A percentile compares a stretch with the other conserved stretches of the same genome.
These are phyloP conservation scores for Arthroderma sp. DNA, from an alignment of 2,329 filamentous ascomycete genomes.

Conservation along the genomic window DNA sequence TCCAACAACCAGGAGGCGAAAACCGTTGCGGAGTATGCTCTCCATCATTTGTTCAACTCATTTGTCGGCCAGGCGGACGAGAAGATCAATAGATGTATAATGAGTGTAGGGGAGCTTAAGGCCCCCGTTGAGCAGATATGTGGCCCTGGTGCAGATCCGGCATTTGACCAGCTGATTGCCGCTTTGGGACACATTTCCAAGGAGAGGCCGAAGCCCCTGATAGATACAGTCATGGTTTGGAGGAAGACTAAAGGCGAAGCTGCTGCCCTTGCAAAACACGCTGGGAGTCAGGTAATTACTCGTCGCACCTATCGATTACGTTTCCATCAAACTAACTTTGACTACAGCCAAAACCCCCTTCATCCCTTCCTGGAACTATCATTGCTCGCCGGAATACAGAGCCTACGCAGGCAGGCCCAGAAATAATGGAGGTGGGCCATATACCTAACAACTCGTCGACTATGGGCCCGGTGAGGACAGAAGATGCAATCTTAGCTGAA, in stretches of 20 bases:
- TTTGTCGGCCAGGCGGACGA: conserved; percentile 96
- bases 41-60: conserved; percentile 92
- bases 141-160: conserved; percentile 72
- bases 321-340: background rate
- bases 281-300: conserved; percentile 19
- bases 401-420: conserved; percentile 40
- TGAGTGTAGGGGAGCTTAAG: conserved; percentile 64
- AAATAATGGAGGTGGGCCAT: conserved; percentile 19
- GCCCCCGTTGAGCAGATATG: conserved; percentile 80
- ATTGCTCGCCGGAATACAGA: conserved; percentile 63
- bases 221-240: conserved; percentile 98
- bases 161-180: conserved; percentile 86
- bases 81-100: conserved; percentile 81
- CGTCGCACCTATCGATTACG: background rate
- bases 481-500: conserved; percentile 67
- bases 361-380: conserved; percentile 27
- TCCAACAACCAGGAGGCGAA: conserved; percentile 62
- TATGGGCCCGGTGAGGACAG: conserved; percentile 41
- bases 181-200: conserved; percentile 90
- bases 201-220: conserved; percentile 84
- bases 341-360: conserved; percentile 18
- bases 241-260: conserved; percentile 89
- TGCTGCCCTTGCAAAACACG: conserved; percentile 52
- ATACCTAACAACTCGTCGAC: conserved; percentile 16
- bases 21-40: conserved; percentile 93